Evolutionary conservation across 257 asterid genomes (phyloP).

Genomic region (Rhazya stricta): DNA sequence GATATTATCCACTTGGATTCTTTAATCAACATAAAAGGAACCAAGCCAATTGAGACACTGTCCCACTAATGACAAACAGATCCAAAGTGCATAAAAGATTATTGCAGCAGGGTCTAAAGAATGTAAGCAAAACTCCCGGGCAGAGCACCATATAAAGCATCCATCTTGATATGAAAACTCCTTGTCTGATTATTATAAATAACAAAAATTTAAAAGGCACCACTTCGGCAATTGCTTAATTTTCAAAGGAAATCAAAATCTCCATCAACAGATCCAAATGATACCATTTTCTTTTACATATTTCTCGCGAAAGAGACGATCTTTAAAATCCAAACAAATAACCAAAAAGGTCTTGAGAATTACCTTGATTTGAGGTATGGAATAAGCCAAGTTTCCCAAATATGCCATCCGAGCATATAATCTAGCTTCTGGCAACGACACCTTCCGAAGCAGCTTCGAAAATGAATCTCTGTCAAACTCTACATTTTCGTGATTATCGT

Average conservation of each 20-base stretch:
- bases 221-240: not conserved
- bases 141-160: not conserved
- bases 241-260: not conserved
- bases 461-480: slow-evolving; percentile 66
- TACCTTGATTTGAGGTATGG: slow-evolving; percentile 83
- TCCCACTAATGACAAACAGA: not conserved
- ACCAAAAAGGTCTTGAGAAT: not conserved
- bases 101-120: not conserved
- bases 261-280: not conserved
- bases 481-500: slow-evolving; percentile 46
- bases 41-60: not conserved
- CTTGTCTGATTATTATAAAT: not conserved
- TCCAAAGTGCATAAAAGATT: not conserved
- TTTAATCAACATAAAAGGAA: not conserved
- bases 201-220: not conserved
- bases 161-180: not conserved
- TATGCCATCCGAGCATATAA: slow-evolving; percentile 72
- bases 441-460: slow-evolving; percentile 66
- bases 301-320: not conserved
- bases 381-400: slow-evolving; percentile 84
- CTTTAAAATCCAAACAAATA: slow-evolving; percentile 1
- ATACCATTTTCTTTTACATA: not conserved
- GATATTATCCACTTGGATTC: not conserved
- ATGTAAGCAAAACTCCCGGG: not conserved
- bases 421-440: slow-evolving; percentile 75